Evolutionary conservation across 2,329 filamentous ascomycete species (phyloP).

Genomic region (Pseudomassariella vexata): DNA sequence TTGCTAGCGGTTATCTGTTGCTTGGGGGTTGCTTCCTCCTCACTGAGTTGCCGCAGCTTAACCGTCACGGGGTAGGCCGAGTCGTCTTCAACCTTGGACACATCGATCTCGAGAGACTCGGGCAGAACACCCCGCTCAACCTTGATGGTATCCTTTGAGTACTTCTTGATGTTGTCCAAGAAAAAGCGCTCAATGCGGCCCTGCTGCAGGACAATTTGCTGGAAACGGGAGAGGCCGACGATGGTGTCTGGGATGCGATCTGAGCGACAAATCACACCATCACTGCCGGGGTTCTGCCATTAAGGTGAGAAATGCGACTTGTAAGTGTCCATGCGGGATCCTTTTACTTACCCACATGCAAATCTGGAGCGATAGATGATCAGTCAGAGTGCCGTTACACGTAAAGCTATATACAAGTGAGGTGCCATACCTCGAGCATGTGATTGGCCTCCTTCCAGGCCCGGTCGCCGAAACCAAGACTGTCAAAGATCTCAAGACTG

Average conservation of each 20-base stretch:
- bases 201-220: conserved; percentile 64
- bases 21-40: conserved; percentile 49
- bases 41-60: conserved; percentile 48
- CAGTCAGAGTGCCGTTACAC: too few relatives aligned
- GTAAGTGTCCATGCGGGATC: too few relatives aligned
- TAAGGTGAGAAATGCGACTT: too few relatives aligned
- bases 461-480: conserved; percentile 60
- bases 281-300: conserved; percentile 53
- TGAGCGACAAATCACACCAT: conserved; percentile 51
- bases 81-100: conserved; percentile 39
- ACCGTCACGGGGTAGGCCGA: conserved; percentile 57
- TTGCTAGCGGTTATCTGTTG: conserved; percentile 30
- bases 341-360: conserved; percentile 24
- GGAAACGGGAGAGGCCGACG: conserved; percentile 55
- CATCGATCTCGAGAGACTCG: conserved; percentile 47
- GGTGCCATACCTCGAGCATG: conserved; percentile 52
- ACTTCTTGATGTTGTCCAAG: conserved; percentile 51
- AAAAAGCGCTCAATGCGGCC: conserved; percentile 65
- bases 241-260: conserved; percentile 59
- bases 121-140: conserved; percentile 59
- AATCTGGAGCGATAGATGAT: conserved; percentile 11
- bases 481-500: conserved; percentile 67
- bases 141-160: conserved; percentile 39
- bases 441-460: conserved; percentile 63
- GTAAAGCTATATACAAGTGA: not conserved